Base-by-base conservation (phyloP, 345 rosid genomes). In the Sapria himalayana region DNA sequence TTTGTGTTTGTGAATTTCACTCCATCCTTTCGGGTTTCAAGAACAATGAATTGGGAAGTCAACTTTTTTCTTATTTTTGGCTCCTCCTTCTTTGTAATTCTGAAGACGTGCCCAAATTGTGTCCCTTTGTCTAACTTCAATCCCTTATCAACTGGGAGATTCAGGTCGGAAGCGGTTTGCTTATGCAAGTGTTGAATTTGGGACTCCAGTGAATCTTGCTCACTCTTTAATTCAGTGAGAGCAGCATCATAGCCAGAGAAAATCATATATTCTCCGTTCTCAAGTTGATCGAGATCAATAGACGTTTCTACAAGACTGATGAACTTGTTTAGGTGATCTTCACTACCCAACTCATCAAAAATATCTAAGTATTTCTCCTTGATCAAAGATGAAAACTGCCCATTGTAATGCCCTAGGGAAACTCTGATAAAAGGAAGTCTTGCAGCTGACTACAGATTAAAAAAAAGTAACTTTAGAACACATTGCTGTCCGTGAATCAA, bases 21-120 rank as follows among this genome's bases (percentile, higher is more conserved):
- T 33, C 98, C 98, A 55, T 89, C 98, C 61, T 89, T 89, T 15
- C 98, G 76, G 6, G 98, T 89, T 69, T 89, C 98, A 24, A 89
- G 81, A 51, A 89, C 78, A 44, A 82, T 52, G 66, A 76, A 89
- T 45, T 82, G 93, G 55, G 81, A 54, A 3, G 76, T 67, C 49
- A 89, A 80, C 66, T 76, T 82, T 60, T 79, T 82, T 65, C 98
- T 76, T 46, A 89, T 60, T 62, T 89, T 89, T 22, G 91, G 98
- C 58, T 89, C 98, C 60, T 89, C 98, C 72, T 79, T 89, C 77
- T 89, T 82, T 32, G 98, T 82, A 45, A 89, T 82, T 63, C 95
- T 72, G 62, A 89, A 89, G 39, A 79, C 93, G 73, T 89, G 91
- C 29, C 98, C 98, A 57, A 69, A 82, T 38, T 82, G 98, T 18